Percentiles rank a stretch among this genome's conserved stretches.
Evolutionary conservation across 345 rosid genomes (phyloP).

Genomic region (Pistacia integerrima): DNA sequence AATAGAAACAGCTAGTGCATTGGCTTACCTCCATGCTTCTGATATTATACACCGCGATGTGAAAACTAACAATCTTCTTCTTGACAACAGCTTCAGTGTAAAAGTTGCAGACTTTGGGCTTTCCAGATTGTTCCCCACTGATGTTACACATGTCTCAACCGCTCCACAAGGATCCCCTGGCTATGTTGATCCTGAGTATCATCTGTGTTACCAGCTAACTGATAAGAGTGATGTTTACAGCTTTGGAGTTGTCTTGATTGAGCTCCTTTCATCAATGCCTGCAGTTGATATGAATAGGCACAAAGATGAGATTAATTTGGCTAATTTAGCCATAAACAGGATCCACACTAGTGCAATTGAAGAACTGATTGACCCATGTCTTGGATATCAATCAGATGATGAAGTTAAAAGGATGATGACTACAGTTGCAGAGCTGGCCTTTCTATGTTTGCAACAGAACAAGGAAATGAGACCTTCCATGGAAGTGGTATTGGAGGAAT

Average conservation of each 20-base stretch:
- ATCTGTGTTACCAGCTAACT: too few relatives aligned
- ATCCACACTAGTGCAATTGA: too few relatives aligned
- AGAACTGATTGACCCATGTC: too few relatives aligned
- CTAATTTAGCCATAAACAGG: too few relatives aligned
- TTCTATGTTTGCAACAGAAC: conserved; percentile 61
- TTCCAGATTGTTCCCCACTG: conserved; percentile 50
- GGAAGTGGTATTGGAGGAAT: conserved; percentile 49
- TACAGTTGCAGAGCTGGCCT: conserved; percentile 59
- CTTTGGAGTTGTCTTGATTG: too few relatives aligned
- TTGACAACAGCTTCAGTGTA: conserved; percentile 50
- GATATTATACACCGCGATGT: conserved; percentile 66
- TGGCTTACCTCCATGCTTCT: conserved; percentile 66
- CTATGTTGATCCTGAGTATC: conserved; percentile 53
- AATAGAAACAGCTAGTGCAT: conserved; percentile 61
- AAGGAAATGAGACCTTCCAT: conserved; percentile 58
- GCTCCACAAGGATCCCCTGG: conserved; percentile 82
- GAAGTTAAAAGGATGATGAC: conserved; percentile 44
- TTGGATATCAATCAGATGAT: conserved; percentile 33
- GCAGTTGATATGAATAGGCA: conserved; percentile 27
- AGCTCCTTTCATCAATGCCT: too few relatives aligned
- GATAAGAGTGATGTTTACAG: too few relatives aligned
- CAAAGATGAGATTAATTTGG: too few relatives aligned
- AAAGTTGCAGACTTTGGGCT: conserved; percentile 76
- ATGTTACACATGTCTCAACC: conserved; percentile 68
- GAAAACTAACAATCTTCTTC: conserved; percentile 68